phyloP scores from a whole-genome alignment of 2,329 filamentous ascomycete species.

The Diaporthe citriasiana region DNA sequence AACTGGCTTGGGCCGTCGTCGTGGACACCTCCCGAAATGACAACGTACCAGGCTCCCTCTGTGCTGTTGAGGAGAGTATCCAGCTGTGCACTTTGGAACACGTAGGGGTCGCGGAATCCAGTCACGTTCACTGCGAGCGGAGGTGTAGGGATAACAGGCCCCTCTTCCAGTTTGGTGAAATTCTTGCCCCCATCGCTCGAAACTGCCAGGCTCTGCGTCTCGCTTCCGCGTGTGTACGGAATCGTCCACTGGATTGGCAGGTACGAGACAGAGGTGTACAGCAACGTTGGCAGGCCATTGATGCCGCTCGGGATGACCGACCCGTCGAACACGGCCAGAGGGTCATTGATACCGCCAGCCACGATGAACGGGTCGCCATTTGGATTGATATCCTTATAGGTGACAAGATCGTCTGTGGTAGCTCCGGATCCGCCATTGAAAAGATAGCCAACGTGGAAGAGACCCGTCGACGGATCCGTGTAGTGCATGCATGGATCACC shows the following conservation, averaged over 20 bases:
- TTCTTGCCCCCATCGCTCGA: constrained; percentile 51
- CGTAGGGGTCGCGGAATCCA: constrained; percentile 59
- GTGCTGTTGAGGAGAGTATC: constrained; percentile 52
- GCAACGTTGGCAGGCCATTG: constrained; percentile 58
- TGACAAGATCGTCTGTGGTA: constrained; percentile 59
- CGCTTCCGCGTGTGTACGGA: constrained; percentile 45
- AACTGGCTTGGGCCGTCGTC: constrained; percentile 55
- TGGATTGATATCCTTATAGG: constrained; percentile 53
- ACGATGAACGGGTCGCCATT: constrained; percentile 53
- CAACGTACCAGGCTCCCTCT: constrained; percentile 54
- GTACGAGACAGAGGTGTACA: constrained; percentile 60
- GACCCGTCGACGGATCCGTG: constrained; percentile 58
- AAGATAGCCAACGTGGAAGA: constrained; percentile 61
- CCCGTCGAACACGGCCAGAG: constrained; percentile 61
- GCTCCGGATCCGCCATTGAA: constrained; percentile 54
- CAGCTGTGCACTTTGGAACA: constrained; percentile 55
- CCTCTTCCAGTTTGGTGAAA: constrained; percentile 55
- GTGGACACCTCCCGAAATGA: constrained; percentile 57
- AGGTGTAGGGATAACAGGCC: constrained; percentile 55
- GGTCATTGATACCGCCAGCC: constrained; percentile 50
- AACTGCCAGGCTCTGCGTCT: constrained; percentile 60
- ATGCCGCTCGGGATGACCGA: constrained; percentile 59
- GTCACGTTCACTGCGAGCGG: constrained; percentile 58
- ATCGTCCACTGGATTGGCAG: constrained; percentile 61
- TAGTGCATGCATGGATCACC: constrained; percentile 62